A percentile compares a stretch with the other conserved stretches of the same genome.
Conservation (phyloP, 1,284 basidiomycete species). For the Cutaneotrichosporon sp. region DNA sequence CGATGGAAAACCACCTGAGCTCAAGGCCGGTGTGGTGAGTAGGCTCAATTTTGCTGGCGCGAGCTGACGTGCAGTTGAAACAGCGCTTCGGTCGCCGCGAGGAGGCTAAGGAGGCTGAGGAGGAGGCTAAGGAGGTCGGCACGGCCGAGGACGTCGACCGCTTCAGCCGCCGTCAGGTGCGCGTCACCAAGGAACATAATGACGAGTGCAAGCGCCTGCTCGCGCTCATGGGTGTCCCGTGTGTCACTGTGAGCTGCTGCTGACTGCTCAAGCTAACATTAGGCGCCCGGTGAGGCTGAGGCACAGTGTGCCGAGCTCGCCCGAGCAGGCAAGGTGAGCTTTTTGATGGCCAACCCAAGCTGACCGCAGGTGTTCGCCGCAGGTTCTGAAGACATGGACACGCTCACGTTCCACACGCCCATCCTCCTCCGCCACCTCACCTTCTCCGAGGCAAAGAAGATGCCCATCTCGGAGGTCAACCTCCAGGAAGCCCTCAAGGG, state of each 20-base stretch:
- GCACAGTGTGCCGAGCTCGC: slow-evolving; percentile 98
- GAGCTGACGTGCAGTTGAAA: slow-evolving; percentile 22
- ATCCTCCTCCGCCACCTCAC: slow-evolving; percentile 93
- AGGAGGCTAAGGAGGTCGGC: slow-evolving; percentile 94
- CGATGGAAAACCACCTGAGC: slow-evolving; percentile 94
- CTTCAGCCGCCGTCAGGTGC: slow-evolving; percentile 85
- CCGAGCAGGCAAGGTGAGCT: slow-evolving; percentile 77
- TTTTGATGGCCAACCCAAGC: not conserved
- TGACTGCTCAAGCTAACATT: slow-evolving; percentile 23
- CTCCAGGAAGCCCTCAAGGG: slow-evolving; percentile 81
- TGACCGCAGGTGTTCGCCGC: slow-evolving; percentile 79
- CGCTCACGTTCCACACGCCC: slow-evolving; percentile 90
- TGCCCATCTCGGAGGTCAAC: slow-evolving; percentile 92
- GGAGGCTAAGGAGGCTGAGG: slow-evolving; percentile 90
- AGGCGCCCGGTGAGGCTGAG: slow-evolving; percentile 98
- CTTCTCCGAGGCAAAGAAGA: slow-evolving; percentile 97
- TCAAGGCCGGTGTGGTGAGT: slow-evolving; percentile 93
- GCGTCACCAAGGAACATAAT: slow-evolving; percentile 94
- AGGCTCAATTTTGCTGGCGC: too few relatives aligned
- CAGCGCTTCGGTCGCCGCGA: slow-evolving; percentile 85
- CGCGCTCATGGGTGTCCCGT: slow-evolving; percentile 94
- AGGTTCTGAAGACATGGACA: slow-evolving; percentile 99
- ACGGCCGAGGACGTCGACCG: slow-evolving; percentile 90
- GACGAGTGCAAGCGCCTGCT: slow-evolving; percentile 89
- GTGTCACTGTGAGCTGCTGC: slow-evolving; percentile 67